Base-by-base conservation (phyloP, 106 monocot genomes). In the Ottelia alismoides region DNA sequence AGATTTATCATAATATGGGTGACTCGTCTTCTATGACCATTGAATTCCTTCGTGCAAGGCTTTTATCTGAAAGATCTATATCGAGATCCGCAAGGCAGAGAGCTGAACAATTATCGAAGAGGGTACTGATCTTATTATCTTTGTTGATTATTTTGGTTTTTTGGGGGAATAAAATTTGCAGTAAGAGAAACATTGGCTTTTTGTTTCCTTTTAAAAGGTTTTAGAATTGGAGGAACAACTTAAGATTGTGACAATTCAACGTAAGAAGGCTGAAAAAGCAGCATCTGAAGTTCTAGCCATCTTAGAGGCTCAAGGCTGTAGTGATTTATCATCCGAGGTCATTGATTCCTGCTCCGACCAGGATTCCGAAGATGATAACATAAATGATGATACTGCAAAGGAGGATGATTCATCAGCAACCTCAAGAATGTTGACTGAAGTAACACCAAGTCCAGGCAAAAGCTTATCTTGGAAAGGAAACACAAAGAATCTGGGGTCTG, bases 51-150 rank as follows among this genome's bases (percentile, higher is more conserved):
- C 98, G 98, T 55, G 98, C 85, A 35, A 69, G 98, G 49, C 65
- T 98, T 25, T 90, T 98, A 57, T 98, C 89, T 47, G 98, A 98
- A 66, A 76, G 98, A 61, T 79, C 82, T 3, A 69, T 98, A 46
- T 98, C 98, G 23, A 78, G 76, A 62, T 78, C 85, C 44, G 82
- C 85, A 22, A 81, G 70, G 62, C 89, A 90, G 64, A 82, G 85
- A 67, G 85, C 98, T 22, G 98, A 89, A 22, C 70, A 85, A 27
- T 66, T 90, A 61, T 74, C 89, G 27, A 78, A 77, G 75, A 69
- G 85, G 89, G 98, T 98, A 17, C n/a, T 14, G 74, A 31, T 32
- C 6, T 18, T 21, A 31, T 24, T 47, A 32, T 31, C 21, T 52
- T 57, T 58, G 14, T 61, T 11, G 18, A 35, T 30, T 44, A 2